Evolutionary conservation across 257 asterid genomes (phyloP), one percentile per base, ranked within the genome.

Genomic region (Phtheirospermum japonicum): DNA sequence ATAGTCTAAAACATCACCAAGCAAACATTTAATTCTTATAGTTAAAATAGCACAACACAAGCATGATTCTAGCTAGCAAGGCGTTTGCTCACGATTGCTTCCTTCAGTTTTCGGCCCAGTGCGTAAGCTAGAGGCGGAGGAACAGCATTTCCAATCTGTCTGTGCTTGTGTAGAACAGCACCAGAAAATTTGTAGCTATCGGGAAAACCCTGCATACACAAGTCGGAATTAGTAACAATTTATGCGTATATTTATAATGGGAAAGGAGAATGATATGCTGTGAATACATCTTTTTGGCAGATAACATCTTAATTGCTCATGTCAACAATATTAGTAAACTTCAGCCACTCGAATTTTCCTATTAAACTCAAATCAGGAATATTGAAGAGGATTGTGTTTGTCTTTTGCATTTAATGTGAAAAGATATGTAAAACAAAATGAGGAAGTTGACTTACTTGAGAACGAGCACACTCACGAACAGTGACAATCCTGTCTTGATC

Each of bases 391-490:
- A 19, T 11, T 13, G 4, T 54, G 6, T 31, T 13, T 0, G 60
- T 30, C 9, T 30, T 33, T 57, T 18, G 49, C 19, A 57, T 34
- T 57, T 36, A 40, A 12, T 60, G 16, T 40, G 28, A 10, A 6
- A 60, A 59, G 14, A 61, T 59, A 2, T 3, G 49, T 9, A 13
- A 20, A 53, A 33, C 11, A 43, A 49, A 49, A 13, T 11, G 39
- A 54, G 43, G 18, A 52, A 49, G 59, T 48, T 18, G 1, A 66
- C 89, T 80, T 80, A 88, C 97, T 71, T 92, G 99, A 59, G 99
- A 92, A 42, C 99, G 96, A 0, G 97, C 95, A 74, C 96, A 92
- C 80, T 92, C 99, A 37, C 99, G 90, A 55, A 92, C 99, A 4
- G 97, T 92, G 43, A 92, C 89, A 48, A 92, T 92, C 77, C 99